Percentiles rank a stretch among this genome's conserved stretches.
These are phyloP conservation scores for Kazachstania sp. DNA, from an alignment of 1,139 yeast species.

Conservation along the genomic window DNA sequence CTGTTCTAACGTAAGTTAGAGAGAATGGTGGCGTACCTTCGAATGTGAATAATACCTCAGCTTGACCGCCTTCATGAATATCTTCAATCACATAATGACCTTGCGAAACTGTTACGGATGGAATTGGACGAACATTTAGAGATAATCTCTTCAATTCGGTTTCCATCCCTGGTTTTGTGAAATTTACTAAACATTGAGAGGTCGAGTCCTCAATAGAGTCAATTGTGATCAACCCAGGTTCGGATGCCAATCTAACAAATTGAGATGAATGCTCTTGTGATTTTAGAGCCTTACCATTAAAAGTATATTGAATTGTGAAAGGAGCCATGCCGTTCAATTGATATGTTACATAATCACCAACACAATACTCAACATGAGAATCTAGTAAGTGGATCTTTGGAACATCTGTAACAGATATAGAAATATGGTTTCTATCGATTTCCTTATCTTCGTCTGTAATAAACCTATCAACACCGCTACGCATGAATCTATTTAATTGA, in stretches of 20 bases:
- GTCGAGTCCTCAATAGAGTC: conserved; percentile 67
- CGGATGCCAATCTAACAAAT: conserved; percentile 68
- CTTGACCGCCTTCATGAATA: conserved; percentile 85
- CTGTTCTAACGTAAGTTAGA: conserved; percentile 47
- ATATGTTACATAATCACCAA: conserved; percentile 81
- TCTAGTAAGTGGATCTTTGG: conserved; percentile 52
- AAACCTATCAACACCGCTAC: conserved; percentile 39
- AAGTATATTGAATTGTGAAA: conserved; percentile 62
- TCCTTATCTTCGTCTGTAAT: not conserved
- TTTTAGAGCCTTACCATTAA: conserved; percentile 53
- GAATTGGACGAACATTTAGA: conserved; percentile 64
- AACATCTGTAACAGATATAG: conserved; percentile 59
- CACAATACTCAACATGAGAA: conserved; percentile 56
- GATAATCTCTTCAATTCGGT: conserved; percentile 38
- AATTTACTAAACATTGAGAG: conserved; percentile 60
- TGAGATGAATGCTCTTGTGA: conserved; percentile 49
- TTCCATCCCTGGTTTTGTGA: conserved; percentile 35
- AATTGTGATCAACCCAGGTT: conserved; percentile 68
- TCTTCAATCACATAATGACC: conserved; percentile 67
- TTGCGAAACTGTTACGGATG: conserved; percentile 84
- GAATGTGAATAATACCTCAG: conserved; percentile 59
- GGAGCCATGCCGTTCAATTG: conserved; percentile 75
- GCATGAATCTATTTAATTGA: conserved; percentile 23
- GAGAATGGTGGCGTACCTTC: conserved; percentile 66
- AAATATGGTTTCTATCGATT: conserved; percentile 26